Percentiles rank a stretch among this genome's conserved stretches.
phyloP scores from a whole-genome alignment of 495 filamentous ascomycete genomes.

The Aspergillus affinis region DNA sequence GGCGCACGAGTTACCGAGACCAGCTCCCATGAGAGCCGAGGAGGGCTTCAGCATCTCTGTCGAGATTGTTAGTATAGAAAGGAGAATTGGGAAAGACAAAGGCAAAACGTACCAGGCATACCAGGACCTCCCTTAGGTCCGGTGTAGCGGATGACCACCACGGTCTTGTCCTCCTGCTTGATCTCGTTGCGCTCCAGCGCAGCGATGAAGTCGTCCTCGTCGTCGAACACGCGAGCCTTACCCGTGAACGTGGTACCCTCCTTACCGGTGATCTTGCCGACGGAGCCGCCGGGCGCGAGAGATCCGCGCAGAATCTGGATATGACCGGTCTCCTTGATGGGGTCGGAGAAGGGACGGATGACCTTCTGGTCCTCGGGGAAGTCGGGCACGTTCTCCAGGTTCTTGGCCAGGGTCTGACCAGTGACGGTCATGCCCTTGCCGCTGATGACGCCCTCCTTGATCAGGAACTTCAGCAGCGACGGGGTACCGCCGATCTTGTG shows the following conservation, averaged over 20 bases:
- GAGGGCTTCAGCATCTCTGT: conserved; percentile 80
- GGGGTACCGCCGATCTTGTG: conserved; percentile 90
- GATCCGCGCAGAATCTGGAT: conserved; percentile 95
- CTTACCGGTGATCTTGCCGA: conserved; percentile 98
- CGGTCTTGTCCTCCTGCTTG: conserved; percentile 95
- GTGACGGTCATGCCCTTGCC: conserved; percentile 90
- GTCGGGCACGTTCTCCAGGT: conserved; percentile 72
- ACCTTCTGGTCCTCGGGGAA: conserved; percentile 86
- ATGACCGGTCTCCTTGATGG: conserved; percentile 92
- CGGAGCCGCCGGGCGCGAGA: conserved; percentile 85
- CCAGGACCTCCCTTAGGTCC: conserved; percentile 94
- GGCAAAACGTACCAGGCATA: conserved; percentile 66
- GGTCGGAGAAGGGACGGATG: conserved; percentile 87
- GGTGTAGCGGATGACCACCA: conserved; percentile 96
- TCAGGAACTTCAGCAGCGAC: conserved; percentile 83
- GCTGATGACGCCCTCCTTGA: conserved; percentile 86
- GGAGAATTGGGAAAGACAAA: too few species aligned
- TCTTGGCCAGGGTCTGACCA: conserved; percentile 89
- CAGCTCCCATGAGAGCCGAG: conserved; percentile 90
- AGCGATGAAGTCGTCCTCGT: conserved; percentile 75
- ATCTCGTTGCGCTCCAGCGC: conserved; percentile 79
- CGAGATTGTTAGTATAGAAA: conserved; percentile 1
- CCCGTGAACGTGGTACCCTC: conserved; percentile 88
- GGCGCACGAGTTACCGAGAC: conserved; percentile 64
- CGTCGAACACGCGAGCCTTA: conserved; percentile 83